Percentiles rank a stretch among this genome's conserved stretches.
These are phyloP conservation scores for Laburnicola sp. DNA, from an alignment of 2,329 filamentous ascomycete species.

Conservation along the genomic window DNA sequence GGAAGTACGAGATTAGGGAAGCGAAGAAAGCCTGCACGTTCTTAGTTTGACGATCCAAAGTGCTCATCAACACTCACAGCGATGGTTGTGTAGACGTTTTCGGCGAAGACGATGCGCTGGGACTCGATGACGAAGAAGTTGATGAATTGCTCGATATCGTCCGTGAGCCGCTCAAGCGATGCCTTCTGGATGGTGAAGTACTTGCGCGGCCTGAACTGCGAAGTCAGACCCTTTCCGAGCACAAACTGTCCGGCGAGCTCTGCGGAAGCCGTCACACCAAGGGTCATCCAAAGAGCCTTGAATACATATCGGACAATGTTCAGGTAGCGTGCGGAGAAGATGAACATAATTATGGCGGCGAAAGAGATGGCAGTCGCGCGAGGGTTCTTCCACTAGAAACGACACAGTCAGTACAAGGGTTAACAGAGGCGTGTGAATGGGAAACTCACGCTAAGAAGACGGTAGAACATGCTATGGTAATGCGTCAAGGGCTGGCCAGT, in stretches of 20 bases:
- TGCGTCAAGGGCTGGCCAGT: constrained; percentile 66
- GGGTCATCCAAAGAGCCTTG: constrained; percentile 61
- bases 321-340: constrained; percentile 66
- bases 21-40: constrained; percentile 59
- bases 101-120: constrained; percentile 67
- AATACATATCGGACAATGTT: constrained; percentile 64
- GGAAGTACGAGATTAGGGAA: constrained; percentile 63
- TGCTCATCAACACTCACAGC: constrained; percentile 51
- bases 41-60: constrained; percentile 7
- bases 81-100: constrained; percentile 64
- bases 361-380: constrained; percentile 66
- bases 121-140: constrained; percentile 72
- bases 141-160: constrained; percentile 65
- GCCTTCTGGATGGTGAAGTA: constrained; percentile 70
- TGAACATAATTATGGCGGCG: constrained; percentile 58
- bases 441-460: constrained; percentile 60
- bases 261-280: constrained; percentile 61
- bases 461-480: constrained; percentile 70
- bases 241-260: constrained; percentile 61
- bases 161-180: constrained; percentile 62
- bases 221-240: constrained; percentile 61
- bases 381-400: constrained; percentile 64
- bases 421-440: neutral
- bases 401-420: constrained; percentile 13
- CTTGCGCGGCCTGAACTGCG: constrained; percentile 63